Evolutionary conservation across 2,329 filamentous ascomycete genomes (phyloP), one percentile per base, ranked within the genome.

Genomic region (Keithomyces neogunnii): DNA sequence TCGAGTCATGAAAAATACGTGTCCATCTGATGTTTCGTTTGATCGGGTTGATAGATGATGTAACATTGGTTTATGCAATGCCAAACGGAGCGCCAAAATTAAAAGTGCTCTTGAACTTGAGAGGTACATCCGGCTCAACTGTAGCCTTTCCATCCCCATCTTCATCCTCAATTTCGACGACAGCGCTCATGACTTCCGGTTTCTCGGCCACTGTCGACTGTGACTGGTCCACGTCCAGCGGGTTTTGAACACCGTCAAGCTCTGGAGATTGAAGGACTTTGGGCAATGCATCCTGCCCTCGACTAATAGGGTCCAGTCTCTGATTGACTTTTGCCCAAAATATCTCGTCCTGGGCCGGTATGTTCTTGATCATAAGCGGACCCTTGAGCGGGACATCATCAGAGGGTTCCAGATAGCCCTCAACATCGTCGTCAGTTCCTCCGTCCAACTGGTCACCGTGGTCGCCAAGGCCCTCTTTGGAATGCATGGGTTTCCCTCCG

Each of bases 351-450:
- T 78, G 70, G 1, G 74, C 75, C 1, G 77, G 77, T 53, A 77
- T 74, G 55, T 82, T 82, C 52, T 72, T 70, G 38, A 82, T 67
- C 66, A 76, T 77, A 47, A 81, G 57, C 7, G 78, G 78, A 0
- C 76, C 78, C 49, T 71, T 75, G 33, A 82, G 66, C 26, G 68
- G 65, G 1, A 62, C 65, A 53, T 81, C 78, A 4, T 73, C 70
- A 7, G 62, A 59, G 4, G 71, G 65, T 31, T 76, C 70, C 35
- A 73, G 57, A 6, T 57, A 56, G 3, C 59, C 59, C 47, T 67
- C 62, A 8, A 54, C 54, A 43, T 62, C 55, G 35, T 39, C 45
- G 19, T 46, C 40, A 32, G 6, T 9, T 3, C 32, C n/a, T 3
- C 30, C 48, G 32, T 51, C 51, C 30, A 35, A 7, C 26, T 48